Conservation (phyloP, 129 eudicot species). For the Gnaphalium uliginosum region DNA sequence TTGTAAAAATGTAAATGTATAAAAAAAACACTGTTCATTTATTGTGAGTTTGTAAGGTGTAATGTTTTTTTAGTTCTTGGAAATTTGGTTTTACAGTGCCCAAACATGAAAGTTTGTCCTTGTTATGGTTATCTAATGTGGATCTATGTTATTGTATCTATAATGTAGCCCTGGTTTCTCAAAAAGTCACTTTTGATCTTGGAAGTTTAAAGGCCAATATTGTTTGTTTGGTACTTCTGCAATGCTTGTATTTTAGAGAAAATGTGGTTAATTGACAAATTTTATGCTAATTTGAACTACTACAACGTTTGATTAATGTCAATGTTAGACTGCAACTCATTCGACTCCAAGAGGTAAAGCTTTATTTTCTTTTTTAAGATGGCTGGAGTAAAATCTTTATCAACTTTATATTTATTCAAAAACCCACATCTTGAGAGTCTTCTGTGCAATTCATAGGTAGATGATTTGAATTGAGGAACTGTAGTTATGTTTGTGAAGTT, state of each 20-base stretch:
- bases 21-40: neutral
- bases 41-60: constrained; percentile 18
- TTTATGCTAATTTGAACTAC: constrained; percentile 1
- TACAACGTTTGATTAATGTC: neutral
- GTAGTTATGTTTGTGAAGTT: constrained; percentile 6
- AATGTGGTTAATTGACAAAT: neutral
- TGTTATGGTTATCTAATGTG: constrained; percentile 21
- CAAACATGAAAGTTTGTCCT: constrained; percentile 26
- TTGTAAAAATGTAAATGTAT: constrained; percentile 3
- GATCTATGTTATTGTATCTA: constrained; percentile 20
- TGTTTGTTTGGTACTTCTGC: neutral
- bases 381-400: constrained; percentile 1
- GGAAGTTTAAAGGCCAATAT: neutral
- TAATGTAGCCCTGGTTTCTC: constrained; percentile 5
- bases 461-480: neutral
- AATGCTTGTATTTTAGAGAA: neutral
- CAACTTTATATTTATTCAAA: neutral
- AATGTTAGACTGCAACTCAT: constrained; percentile 15
- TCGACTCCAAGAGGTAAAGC: neutral
- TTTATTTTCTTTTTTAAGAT: constrained; percentile 6
- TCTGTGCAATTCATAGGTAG: neutral
- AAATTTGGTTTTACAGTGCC: constrained; percentile 23
- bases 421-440: neutral
- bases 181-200: constrained; percentile 22
- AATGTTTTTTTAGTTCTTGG: constrained; percentile 6